These are phyloP conservation scores for Boletus rubescentipes DNA, from an alignment of 768 basidiomycete genomes.

Conservation along the genomic window DNA sequence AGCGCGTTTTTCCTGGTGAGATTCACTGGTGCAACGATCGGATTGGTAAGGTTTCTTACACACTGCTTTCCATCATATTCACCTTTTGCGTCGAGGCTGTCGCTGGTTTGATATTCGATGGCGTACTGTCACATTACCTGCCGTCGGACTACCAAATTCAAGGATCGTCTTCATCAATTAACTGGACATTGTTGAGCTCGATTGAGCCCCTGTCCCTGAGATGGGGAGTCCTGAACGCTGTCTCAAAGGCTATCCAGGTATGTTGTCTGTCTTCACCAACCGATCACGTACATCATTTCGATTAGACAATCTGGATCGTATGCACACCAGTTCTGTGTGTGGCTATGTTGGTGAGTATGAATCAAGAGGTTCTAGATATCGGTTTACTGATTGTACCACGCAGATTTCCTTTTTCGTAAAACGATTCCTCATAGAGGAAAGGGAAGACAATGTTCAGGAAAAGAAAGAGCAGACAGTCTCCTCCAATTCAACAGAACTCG, in stretches of 20 bases:
- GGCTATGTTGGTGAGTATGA: slow-evolving; percentile 54
- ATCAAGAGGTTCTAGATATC: not conserved
- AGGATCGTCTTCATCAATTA: slow-evolving; percentile 45
- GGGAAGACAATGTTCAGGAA: slow-evolving; percentile 19
- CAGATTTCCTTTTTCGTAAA: slow-evolving; percentile 33
- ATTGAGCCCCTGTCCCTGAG: slow-evolving; percentile 48
- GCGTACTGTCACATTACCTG: slow-evolving; percentile 45
- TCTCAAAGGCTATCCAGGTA: slow-evolving; percentile 67
- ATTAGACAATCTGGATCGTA: slow-evolving; percentile 69
- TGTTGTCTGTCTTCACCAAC: slow-evolving; percentile 13
- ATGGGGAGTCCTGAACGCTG: slow-evolving; percentile 46
- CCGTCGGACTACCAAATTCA: slow-evolving; percentile 47
- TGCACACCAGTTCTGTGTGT: slow-evolving; percentile 68
- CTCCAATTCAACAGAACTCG: slow-evolving; percentile 3
- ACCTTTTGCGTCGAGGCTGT: slow-evolving; percentile 52
- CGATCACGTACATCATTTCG: slow-evolving; percentile 15
- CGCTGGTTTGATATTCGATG: slow-evolving; percentile 73
- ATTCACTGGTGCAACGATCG: slow-evolving; percentile 83
- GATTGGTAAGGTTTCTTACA: slow-evolving; percentile 53
- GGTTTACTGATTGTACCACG: slow-evolving; percentile 5
- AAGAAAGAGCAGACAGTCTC: slow-evolving; percentile 12
- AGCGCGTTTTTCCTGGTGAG: slow-evolving; percentile 86
- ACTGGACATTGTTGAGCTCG: slow-evolving; percentile 50
- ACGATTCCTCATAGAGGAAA: slow-evolving; percentile 24
- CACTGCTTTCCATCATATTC: slow-evolving; percentile 5